Conservation (phyloP, 2,329 filamentous ascomycete genomes). For the Cadophora luteo-olivacea region DNA sequence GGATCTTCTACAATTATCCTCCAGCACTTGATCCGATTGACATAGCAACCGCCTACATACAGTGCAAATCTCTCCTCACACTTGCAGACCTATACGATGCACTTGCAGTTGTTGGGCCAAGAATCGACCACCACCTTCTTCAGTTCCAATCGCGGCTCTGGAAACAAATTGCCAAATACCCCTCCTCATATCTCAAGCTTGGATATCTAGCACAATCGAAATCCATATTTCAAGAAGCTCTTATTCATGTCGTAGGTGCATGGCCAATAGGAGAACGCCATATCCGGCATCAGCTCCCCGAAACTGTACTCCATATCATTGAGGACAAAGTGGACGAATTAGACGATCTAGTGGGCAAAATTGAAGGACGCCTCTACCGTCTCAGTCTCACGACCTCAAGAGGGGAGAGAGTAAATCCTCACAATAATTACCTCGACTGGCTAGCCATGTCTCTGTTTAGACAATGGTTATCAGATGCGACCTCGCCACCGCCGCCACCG, state of each 20-base stretch:
- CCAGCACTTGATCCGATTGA: constrained; percentile 83
- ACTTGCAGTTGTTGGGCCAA: constrained; percentile 82
- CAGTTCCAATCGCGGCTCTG: constrained; percentile 90
- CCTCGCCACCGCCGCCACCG: constrained; percentile 70
- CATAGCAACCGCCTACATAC: constrained; percentile 90
- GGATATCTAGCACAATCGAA: constrained; percentile 85
- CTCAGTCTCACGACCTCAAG: constrained; percentile 75
- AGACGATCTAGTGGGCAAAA: constrained; percentile 78
- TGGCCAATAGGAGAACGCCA: constrained; percentile 85
- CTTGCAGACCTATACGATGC: constrained; percentile 97
- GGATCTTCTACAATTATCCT: constrained; percentile 93
- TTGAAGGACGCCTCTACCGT: constrained; percentile 84
- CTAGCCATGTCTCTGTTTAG: constrained; percentile 85
- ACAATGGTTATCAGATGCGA: constrained; percentile 93
- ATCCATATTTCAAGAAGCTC: constrained; percentile 83
- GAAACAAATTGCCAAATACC: constrained; percentile 97
- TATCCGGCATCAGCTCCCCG: constrained; percentile 74
- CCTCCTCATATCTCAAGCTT: constrained; percentile 87
- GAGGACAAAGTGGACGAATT: constrained; percentile 95
- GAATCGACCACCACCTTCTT: constrained; percentile 91
- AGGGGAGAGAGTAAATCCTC: constrained; percentile 83
- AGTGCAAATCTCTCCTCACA: constrained; percentile 88
- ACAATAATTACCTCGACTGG: constrained; percentile 87
- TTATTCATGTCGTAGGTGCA: constrained; percentile 93
- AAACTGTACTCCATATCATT: constrained; percentile 83